These are phyloP conservation scores for Yamadazyma friedrichii DNA, from an alignment of 1,139 yeast species.

Conservation along the genomic window DNA sequence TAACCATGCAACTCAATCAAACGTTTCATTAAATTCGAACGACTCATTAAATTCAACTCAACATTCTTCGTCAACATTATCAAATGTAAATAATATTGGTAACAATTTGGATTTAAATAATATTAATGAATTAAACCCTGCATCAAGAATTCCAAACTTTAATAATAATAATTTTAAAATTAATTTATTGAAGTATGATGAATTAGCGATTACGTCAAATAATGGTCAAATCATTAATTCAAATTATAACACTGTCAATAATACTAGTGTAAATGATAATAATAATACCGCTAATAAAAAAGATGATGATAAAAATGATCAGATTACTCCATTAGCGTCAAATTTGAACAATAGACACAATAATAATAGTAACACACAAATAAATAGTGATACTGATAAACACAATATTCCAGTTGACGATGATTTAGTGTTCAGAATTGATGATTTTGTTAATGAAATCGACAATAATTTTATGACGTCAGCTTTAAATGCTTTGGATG, in stretches of 20 bases:
- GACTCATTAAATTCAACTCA: conserved; percentile 20
- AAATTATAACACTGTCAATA: not conserved
- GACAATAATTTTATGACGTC: conserved; percentile 16
- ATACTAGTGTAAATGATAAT: not conserved
- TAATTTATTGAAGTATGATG: conserved; percentile 38
- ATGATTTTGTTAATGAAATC: conserved; percentile 37
- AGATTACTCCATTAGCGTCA: not conserved
- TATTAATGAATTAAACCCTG: conserved; percentile 14
- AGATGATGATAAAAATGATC: not conserved
- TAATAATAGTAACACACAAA: not conserved
- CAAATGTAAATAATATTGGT: conserved; percentile 1
- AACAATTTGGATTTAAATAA: conserved; percentile 2
- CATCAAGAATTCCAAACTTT: conserved; percentile 33
- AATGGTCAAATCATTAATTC: not conserved
- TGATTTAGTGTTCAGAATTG: conserved; percentile 38
- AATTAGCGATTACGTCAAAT: conserved; percentile 16
- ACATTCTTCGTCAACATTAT: conserved; percentile 6
- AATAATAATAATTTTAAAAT: conserved; percentile 40
- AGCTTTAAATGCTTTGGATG: conserved; percentile 22
- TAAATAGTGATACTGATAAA: conserved; percentile 12
- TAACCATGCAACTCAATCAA: conserved; percentile 18
- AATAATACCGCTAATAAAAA: not conserved
- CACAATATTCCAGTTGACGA: conserved; percentile 32
- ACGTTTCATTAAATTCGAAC: conserved; percentile 28
- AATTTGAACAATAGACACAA: not conserved